Evolutionary conservation across 2,329 filamentous ascomycete species (phyloP).

Genomic region (Sclerotinia nivalis): DNA sequence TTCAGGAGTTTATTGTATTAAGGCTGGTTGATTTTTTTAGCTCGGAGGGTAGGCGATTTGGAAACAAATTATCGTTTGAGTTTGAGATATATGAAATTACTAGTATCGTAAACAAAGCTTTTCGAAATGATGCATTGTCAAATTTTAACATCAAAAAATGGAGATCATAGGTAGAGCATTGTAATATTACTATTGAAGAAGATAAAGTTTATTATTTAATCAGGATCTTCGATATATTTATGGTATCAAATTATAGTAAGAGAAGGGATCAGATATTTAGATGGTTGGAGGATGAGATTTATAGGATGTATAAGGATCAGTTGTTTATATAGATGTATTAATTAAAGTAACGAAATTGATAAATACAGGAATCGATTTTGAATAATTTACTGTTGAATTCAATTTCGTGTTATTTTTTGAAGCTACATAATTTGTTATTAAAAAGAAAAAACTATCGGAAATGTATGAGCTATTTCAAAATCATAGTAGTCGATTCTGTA

Average conservation of each 20-base stretch:
- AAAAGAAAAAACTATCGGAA: no score
- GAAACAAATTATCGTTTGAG: neutral
- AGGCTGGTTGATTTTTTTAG: neutral
- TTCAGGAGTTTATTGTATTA: slow-evolving; percentile 5
- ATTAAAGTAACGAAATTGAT: no score
- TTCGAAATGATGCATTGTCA: neutral
- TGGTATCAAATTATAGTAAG: neutral
- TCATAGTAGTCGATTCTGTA: no score
- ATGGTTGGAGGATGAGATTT: neutral
- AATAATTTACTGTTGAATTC: no score
- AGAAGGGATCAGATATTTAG: neutral
- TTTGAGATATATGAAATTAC: neutral
- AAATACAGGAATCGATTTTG: no score
- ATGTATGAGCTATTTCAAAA: no score
- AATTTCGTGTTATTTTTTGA: no score
- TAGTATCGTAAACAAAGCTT: neutral
- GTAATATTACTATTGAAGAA: neutral
- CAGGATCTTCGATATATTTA: neutral
- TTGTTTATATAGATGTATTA: no score
- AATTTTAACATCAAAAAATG: neutral
- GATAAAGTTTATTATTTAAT: neutral
- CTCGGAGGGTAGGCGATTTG: neutral
- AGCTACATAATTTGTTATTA: no score
- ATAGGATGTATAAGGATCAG: neutral
- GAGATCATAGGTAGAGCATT: neutral